Evolutionary conservation across 1,284 basidiomycete species (phyloP), one percentile per base, ranked within the genome.

Genomic region (Rhodotorula mucilaginosa): DNA sequence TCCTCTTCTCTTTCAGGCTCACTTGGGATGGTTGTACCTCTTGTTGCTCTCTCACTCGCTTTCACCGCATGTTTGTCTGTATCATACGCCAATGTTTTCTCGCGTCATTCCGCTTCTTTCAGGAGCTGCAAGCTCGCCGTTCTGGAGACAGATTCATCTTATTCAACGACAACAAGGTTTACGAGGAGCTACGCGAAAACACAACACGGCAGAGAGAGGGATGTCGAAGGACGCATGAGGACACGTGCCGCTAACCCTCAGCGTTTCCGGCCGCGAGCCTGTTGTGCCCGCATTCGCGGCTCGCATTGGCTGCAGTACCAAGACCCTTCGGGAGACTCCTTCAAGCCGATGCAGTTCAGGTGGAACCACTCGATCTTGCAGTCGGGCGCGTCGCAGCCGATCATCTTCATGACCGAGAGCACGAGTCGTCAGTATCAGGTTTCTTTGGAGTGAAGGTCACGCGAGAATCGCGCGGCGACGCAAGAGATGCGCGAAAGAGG

Each of bases 241-340:
- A 16, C 15, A 5, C 31, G 12, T 3, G 1, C 21, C 31, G 10
- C 31, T 15, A 19, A 21, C 5, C 19, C 39, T 66, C 58, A 52
- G 2, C 64, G 51, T 31, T 65, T 67, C 58, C 67, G 34, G 16
- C 67, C 64, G 58, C 65, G 21, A n/a, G 46, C 51, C 12, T 58
- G 58, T 62, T 69, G 63, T 3, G 61, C 65, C 57, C 72, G 66
- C 63, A 64, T 61, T 48, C 68, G 68, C n/a, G 65, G 62, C 44
- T 71, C 67, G 79, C 90, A 89, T 54, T 85, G 82, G 2, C 89
- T 87, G 80, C 93, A 96, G 79, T 87, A 90, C 93, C 93, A 96
- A 23, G 84, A 85, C 0, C 91, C 92, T 12, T 88, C 78, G 0
- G 93, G 93, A 12, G 88, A 85, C 21, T 85, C 85, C 19, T 86